Conservation (phyloP, 2,329 filamentous ascomycete species). For the Drechmeria coniospora region DNA sequence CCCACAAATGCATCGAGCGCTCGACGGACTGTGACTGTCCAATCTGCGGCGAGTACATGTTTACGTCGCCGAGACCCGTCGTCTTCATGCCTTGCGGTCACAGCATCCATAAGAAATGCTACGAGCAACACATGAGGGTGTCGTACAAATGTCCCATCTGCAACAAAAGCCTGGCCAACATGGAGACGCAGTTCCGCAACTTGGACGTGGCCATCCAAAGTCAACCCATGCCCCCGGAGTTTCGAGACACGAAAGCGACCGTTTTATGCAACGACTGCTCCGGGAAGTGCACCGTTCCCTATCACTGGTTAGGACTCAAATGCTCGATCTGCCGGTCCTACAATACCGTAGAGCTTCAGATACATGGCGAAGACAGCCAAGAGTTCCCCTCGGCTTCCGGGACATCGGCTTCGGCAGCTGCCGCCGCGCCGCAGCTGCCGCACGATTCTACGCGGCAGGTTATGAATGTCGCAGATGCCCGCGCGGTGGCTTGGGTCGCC, state of each 20-base stretch:
- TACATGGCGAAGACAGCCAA: constrained; percentile 29
- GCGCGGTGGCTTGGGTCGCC: constrained; percentile 3
- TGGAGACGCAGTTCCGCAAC: constrained; percentile 89
- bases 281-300: constrained; percentile 69
- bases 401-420: constrained; percentile 4
- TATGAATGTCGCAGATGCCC: constrained; percentile 5
- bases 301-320: constrained; percentile 90
- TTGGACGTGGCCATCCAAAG: constrained; percentile 72
- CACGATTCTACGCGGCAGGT: constrained; percentile 8
- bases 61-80: constrained; percentile 74
- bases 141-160: constrained; percentile 96
- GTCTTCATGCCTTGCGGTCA: constrained; percentile 94
- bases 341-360: constrained; percentile 51
- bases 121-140: constrained; percentile 70
- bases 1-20: constrained; percentile 86
- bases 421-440: neutral
- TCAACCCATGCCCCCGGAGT: constrained; percentile 86
- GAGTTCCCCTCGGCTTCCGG: constrained; percentile 13
- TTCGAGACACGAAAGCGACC: constrained; percentile 62
- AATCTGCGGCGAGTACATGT: constrained; percentile 93
- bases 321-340: constrained; percentile 61
- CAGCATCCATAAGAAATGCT: constrained; percentile 84
- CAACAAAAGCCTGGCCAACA: constrained; percentile 91
- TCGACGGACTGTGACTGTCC: constrained; percentile 93
- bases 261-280: constrained; percentile 93